Base-by-base conservation (phyloP, 2,329 filamentous ascomycete species). In the Aspergillus sp. region DNA sequence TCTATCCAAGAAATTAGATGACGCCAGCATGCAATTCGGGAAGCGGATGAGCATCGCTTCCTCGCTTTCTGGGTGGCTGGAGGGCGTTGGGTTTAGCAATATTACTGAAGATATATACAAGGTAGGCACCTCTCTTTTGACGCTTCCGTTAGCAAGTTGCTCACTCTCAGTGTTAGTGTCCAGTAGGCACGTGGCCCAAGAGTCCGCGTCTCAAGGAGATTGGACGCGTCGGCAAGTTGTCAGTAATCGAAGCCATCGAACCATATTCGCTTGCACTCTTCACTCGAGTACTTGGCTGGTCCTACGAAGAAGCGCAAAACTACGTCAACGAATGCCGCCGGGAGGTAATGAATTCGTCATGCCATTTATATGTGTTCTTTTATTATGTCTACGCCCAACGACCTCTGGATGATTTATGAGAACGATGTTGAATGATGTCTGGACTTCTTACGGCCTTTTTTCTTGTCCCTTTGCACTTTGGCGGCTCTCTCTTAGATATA, bases 191-290 rank as follows among this genome's bases (percentile, higher is more conserved):
- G 5, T 75, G 72, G 72, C 62, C 72, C 3, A 73, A 72, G 51
- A 67, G 68, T 48, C 63, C 57, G 5, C 68, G 66, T 4, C 54
- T 73, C 4, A 75, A 75, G 50, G 70, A 73, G 30, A 70, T 75
- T 17, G 73, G 73, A 12, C 64, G 68, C 15, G 62, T 71, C n/a
- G 67, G 67, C 47, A 70, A 69, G 61, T 45, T 67, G 9, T 61
- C 68, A 2, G 47, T 73, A 24, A 59, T 68, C 15, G 71, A 75
- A 44, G 65, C 69, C 3, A 62, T 75, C 24, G 72, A 74, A 58
- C 72, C 73, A n/a, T 75, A 75, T 57, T 69, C 70, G 4, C 62
- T 77, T 13, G 74, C 73, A 4, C 66, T 76, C 9, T 75, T 74
- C 52, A 77, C 74, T 5, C 65, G 73, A 5, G 66, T 75, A 2